Evolutionary conservation across 2,329 filamentous ascomycete genomes (phyloP).

Genomic region (Fusarium oxysporum): DNA sequence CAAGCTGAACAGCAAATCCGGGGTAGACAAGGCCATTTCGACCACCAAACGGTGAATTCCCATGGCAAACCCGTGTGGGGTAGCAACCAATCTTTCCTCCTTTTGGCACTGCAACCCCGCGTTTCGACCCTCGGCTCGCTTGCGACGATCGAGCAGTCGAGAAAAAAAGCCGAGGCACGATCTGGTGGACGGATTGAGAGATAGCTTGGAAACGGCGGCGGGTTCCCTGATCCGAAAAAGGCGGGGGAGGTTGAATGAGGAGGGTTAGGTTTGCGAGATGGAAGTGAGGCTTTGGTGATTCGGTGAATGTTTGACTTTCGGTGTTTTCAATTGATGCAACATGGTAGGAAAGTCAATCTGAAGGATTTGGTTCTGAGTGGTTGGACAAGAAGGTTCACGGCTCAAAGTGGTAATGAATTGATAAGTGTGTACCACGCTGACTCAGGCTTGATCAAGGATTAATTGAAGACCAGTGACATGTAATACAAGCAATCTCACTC

Average conservation of each 20-base stretch:
- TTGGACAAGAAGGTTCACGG: background rate
- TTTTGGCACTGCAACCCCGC: conserved; percentile 30
- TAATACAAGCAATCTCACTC: background rate
- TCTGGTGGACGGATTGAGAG: conserved; percentile 3
- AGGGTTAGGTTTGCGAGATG: background rate
- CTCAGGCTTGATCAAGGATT: background rate
- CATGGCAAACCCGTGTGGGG: conserved; percentile 14
- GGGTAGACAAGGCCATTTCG: conserved; percentile 5
- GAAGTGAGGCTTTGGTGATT: background rate
- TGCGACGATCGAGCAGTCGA: background rate
- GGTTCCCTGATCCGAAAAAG: background rate
- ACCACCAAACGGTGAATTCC: background rate
- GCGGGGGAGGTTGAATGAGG: background rate
- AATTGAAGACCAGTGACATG: background rate
- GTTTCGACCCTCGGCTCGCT: conserved; percentile 19
- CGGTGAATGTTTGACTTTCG: background rate
- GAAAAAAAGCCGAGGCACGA: conserved; percentile 19
- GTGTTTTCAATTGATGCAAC: background rate
- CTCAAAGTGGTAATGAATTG: background rate
- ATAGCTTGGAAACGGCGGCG: background rate
- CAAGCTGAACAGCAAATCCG: conserved; percentile 6
- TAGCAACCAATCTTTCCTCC: conserved; percentile 23
- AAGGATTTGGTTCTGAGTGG: background rate
- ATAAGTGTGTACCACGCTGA: background rate
- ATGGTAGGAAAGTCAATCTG: background rate